phyloP scores from a whole-genome alignment of 129 eudicot species.

The Centaurea solstitialis region DNA sequence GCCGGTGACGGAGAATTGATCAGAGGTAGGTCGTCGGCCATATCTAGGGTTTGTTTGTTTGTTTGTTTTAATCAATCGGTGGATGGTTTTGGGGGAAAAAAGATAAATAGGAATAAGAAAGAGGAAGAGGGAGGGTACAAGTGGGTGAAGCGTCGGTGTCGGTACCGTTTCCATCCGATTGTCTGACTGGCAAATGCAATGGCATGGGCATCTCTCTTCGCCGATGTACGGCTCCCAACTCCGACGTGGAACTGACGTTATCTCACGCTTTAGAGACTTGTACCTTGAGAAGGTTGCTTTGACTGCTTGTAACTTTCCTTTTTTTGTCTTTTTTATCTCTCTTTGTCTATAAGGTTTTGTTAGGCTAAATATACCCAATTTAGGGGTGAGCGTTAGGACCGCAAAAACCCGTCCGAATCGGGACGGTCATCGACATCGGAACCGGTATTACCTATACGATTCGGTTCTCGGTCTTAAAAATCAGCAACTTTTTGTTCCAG shows the following conservation, averaged over 20 bases:
- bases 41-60: constrained; percentile 34
- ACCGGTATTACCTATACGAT: too few species aligned
- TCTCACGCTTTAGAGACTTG: constrained; percentile 22
- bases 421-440: too few species aligned
- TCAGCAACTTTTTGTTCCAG: too few species aligned
- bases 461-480: too few species aligned
- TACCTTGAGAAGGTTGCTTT: constrained; percentile 15
- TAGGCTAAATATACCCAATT: too few species aligned
- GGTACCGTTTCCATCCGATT: constrained; percentile 38
- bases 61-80: too few species aligned
- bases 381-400: too few species aligned
- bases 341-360: too few species aligned
- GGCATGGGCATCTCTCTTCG: neutral
- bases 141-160: constrained; percentile 45
- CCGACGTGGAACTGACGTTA: constrained; percentile 47
- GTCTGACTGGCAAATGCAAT: constrained; percentile 11
- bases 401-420: too few species aligned
- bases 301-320: constrained; percentile 11
- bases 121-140: constrained; percentile 22
- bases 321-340: too few species aligned
- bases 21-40: constrained; percentile 43
- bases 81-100: neutral
- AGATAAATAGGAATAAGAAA: constrained; percentile 20
- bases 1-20: constrained; percentile 39
- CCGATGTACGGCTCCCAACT: constrained; percentile 36